Base-by-base conservation (phyloP, 2,329 filamentous ascomycete genomes). In the Orbilia quercus region DNA sequence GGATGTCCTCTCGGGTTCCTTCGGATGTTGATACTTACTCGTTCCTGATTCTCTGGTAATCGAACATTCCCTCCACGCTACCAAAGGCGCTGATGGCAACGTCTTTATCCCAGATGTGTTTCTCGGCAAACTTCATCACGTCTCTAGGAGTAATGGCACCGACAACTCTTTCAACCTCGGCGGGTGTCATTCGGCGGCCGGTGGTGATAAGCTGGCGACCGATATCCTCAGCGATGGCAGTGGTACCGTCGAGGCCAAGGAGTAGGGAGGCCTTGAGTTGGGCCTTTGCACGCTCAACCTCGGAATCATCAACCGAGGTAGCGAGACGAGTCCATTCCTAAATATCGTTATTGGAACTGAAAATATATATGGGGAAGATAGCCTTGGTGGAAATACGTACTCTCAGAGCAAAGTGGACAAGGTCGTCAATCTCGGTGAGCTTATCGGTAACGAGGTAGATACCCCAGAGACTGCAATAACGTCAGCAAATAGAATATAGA, bases 251-350 rank as follows among this genome's bases (percentile, higher is more conserved):
- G 31, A 99, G 91, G 59, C 92, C 96, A 77, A 99, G 89, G 75
- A 99, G 91, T 80, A 99, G 93, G 63, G 93, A 96, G 75, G 95
- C 95, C 88, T 99, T 99, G 79, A 99, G 90, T 85, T 99, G 95
- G 76, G 95, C 91, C 88, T 99, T 99, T 83, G 95, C 95, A 78
- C 95, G 94, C 88, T 99, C 95, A 75, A 93, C 91, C 85, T 99
- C 95, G 77, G 93, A 89, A 80, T 92, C 87, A 80, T 86, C 89
- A 79, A 99, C 95, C 83, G 89, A 91, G 85, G 89, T 89, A 79
- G 91, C 95, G 76, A 99, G 89, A 79, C 95, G 91, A 79, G 94
- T 92, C 95, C 95, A 99, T 86, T 99, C 95, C 70, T 74, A 36
- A 11, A 54, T 28, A 22, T 40, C 22, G 31, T 18, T 11, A 28